Evolutionary conservation across 441 rosid genomes (phyloP), one percentile per base, ranked within the genome.

Genomic region (Theobroma grandiflorum): DNA sequence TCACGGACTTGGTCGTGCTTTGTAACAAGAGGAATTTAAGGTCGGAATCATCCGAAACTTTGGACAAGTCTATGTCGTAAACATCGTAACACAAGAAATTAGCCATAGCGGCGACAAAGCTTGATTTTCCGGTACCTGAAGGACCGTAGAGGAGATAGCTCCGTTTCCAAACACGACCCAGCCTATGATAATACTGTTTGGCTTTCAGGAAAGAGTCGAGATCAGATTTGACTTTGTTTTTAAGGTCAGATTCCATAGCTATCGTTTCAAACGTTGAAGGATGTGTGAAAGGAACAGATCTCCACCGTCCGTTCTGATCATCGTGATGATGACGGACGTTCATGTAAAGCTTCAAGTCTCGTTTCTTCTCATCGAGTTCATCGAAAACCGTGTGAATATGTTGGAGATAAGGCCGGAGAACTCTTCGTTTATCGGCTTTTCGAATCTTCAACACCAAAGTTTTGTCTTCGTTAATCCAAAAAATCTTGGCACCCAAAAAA

Each of bases 101-200:
- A 0, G 98, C 99, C 97, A 95, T 91, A 11, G 99, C 97, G 0
- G 99, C 96, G 0, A 91, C 90, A 78, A 95, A 95, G 80, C 94
- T 93, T 2, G 99, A 96, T 78, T 96, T 96, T 0, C 99, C 99
- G 1, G 99, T 96, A 8, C 99, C 99, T 14, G 98, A 91, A 4
- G 93, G 91, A 4, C 99, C 99, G 85, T 92, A 95, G 2, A 95
- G 63, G 5, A 96, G 91, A 76, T 87, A 96, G 59, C 98, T 92
- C 65, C 99, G 85, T 83, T 91, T 92, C 99, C 99, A 95, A 0
- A 86, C 97, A 5, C 98, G 92, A 73, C 99, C 99, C 4, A 96
- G 83, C 8, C 94, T 86, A 65, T 90, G 90, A 59, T 95, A 93
- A 55, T 92, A 95, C 43, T 91, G 91, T 80, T 95, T 90, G 65